These are phyloP conservation scores for Gossypium sturtianum DNA, from an alignment of 345 rosid species.

Conservation along the genomic window DNA sequence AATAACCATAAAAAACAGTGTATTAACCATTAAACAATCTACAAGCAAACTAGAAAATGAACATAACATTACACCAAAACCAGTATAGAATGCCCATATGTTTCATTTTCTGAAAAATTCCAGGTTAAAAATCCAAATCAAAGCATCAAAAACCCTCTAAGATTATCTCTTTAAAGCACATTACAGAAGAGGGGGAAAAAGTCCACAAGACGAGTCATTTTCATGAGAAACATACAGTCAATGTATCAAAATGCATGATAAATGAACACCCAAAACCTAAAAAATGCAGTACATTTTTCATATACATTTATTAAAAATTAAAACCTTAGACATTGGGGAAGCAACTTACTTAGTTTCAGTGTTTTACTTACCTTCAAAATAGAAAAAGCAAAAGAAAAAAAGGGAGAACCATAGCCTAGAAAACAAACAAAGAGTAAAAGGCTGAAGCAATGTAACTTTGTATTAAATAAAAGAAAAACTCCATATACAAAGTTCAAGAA, in stretches of 20 bases:
- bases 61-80: not conserved
- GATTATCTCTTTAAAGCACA: not conserved
- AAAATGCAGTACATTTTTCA: not conserved
- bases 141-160: not conserved
- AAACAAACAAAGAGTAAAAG: not conserved
- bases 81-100: not conserved
- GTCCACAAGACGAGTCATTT: not conserved
- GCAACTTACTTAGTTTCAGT: not conserved
- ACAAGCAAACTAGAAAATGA: not conserved
- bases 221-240: not conserved
- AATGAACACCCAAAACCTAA: not conserved
- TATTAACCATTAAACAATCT: not conserved
- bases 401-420: not conserved
- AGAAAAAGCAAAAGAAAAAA: not conserved
- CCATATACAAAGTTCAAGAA: not conserved
- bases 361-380: not conserved
- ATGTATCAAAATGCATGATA: not conserved
- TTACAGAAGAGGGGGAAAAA: not conserved
- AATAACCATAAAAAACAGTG: conserved; percentile 10
- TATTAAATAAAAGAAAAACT: conserved; percentile 1
- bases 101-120: not conserved
- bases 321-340: not conserved
- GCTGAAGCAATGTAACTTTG: not conserved
- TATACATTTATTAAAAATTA: not conserved
- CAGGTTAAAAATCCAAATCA: not conserved